Conservation (phyloP, 1,284 basidiomycete species). For the Pseudozyma pruni region DNA sequence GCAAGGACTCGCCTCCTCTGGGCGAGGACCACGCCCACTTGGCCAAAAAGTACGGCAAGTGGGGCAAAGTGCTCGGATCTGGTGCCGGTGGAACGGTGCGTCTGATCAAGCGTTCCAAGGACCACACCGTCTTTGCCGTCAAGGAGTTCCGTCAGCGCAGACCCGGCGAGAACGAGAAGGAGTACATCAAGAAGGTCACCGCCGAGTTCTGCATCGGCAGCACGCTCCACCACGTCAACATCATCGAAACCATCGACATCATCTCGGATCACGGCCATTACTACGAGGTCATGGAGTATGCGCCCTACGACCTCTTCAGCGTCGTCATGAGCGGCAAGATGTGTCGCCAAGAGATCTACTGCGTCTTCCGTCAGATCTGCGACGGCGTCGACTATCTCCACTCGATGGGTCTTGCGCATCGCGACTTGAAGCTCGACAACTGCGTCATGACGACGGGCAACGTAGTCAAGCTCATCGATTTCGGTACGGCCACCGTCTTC, state of each 20-base stretch:
- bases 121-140: conserved; percentile 83
- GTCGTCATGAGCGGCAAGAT: conserved; percentile 99
- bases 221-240: conserved; percentile 83
- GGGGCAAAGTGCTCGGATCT: conserved; percentile 92
- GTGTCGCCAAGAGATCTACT: conserved; percentile 97
- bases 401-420: conserved; percentile 94
- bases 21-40: conserved; percentile 80
- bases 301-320: conserved; percentile 96
- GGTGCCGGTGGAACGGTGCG: conserved; percentile 98
- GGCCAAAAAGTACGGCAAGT: conserved; percentile 98
- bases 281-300: conserved; percentile 90
- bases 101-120: conserved; percentile 81
- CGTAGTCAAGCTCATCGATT: conserved; percentile 98
- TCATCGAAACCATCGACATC: conserved; percentile 98
- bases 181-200: conserved; percentile 99
- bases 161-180: conserved; percentile 87
- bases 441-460: conserved; percentile 96
- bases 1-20: conserved; percentile 67
- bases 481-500: conserved; percentile 98
- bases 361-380: conserved; percentile 98
- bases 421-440: conserved; percentile 99
- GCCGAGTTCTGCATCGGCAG: conserved; percentile 98
- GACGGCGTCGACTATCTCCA: conserved; percentile 98
- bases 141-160: conserved; percentile 95
- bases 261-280: conserved; percentile 97